These are phyloP conservation scores for Rhizopus microsporus DNA, from an alignment of 371 early-diverging fungal genomes.

Conservation along the genomic window DNA sequence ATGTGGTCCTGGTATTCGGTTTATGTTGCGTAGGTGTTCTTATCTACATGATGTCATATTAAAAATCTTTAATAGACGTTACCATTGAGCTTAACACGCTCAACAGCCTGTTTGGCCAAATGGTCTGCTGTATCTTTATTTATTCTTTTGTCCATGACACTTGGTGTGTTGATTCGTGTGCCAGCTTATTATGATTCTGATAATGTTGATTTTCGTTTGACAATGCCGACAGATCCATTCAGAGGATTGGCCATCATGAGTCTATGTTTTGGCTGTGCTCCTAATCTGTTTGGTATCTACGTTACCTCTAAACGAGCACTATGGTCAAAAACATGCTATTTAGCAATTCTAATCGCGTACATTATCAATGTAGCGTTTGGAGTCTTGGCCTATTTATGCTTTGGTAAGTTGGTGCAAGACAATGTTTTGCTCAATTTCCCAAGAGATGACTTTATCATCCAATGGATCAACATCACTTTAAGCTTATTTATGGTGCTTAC, in stretches of 20 bases:
- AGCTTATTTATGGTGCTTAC: constrained; percentile 54
- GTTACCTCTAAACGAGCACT: constrained; percentile 33
- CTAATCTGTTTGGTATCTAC: constrained; percentile 54
- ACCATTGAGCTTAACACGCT: constrained; percentile 52
- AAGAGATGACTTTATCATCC: constrained; percentile 44
- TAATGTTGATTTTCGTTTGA: too few relatives aligned
- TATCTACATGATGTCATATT: constrained; percentile 3
- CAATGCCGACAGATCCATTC: constrained; percentile 25
- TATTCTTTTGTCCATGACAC: constrained; percentile 43
- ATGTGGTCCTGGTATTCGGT: constrained; percentile 42
- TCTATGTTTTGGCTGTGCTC: constrained; percentile 54
- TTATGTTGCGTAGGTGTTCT: constrained; percentile 33
- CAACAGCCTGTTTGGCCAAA: constrained; percentile 49
- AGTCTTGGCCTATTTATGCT: constrained; percentile 51
- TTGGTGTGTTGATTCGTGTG: constrained; percentile 44
- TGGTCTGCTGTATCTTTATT: constrained; percentile 50
- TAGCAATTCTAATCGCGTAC: constrained; percentile 44
- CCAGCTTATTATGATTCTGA: constrained; percentile 45
- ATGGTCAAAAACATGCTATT: constrained; percentile 42
- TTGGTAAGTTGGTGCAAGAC: constrained; percentile 51
- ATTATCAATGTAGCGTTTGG: constrained; percentile 54
- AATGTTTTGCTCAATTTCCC: constrained; percentile 60
- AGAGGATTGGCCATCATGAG: constrained; percentile 53
- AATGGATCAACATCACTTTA: constrained; percentile 45
- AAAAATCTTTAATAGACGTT: constrained; percentile 33